phyloP scores from a whole-genome alignment of 2,329 filamentous ascomycete species.

The Botrytis porri region DNA sequence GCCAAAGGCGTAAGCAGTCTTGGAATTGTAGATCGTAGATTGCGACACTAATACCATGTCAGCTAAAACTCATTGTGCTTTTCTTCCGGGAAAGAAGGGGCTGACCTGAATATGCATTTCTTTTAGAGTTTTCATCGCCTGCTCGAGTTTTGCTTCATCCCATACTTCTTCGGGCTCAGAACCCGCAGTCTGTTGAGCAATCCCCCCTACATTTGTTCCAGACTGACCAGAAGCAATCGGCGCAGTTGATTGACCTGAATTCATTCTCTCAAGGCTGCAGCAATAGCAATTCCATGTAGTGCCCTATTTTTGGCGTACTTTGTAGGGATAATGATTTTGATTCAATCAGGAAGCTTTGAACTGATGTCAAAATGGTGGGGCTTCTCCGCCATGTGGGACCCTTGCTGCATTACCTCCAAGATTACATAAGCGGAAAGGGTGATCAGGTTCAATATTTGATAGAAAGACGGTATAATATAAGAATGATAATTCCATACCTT shows the following conservation, averaged over 20 bases:
- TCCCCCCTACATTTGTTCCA: not conserved
- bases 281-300: not conserved
- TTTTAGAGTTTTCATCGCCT: constrained; percentile 36
- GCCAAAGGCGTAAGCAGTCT: constrained; percentile 52
- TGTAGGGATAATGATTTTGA: not conserved
- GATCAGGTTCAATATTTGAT: not conserved
- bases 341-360: constrained; percentile 4
- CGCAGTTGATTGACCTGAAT: constrained; percentile 3
- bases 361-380: constrained; percentile 11
- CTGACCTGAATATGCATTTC: constrained; percentile 40
- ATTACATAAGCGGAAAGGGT: not conserved
- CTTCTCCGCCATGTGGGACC: constrained; percentile 13
- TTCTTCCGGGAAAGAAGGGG: not conserved
- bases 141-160: constrained; percentile 37
- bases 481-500: not conserved
- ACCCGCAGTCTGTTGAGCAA: constrained; percentile 1
- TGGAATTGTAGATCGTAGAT: constrained; percentile 49
- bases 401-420: not conserved
- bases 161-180: constrained; percentile 29
- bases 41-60: constrained; percentile 43
- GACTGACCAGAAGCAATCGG: not conserved
- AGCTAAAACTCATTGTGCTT: not conserved
- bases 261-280: constrained; percentile 12
- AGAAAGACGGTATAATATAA: not conserved
- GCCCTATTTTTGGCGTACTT: not conserved